Conservation (phyloP, 257 asterid species). For the Gynochthodes officinalis region DNA sequence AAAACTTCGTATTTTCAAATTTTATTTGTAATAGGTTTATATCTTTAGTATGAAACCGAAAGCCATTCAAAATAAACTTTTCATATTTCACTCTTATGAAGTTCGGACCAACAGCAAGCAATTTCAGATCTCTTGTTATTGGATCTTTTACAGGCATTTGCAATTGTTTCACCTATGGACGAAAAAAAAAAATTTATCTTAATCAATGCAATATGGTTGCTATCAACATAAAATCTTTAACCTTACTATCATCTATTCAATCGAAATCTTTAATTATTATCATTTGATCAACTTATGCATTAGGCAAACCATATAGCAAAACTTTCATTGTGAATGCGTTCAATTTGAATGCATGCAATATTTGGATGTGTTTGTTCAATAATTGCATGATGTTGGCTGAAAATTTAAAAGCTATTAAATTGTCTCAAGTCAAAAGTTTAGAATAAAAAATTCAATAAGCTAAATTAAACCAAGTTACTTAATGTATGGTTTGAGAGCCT, state of each 20-base stretch:
- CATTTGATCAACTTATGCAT: too few relatives aligned
- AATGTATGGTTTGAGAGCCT: not conserved
- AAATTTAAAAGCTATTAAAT: too few relatives aligned
- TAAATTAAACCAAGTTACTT: not conserved
- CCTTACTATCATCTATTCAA: too few relatives aligned
- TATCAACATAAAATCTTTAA: rapidly evolving
- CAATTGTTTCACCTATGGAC: not conserved
- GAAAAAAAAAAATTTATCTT: not conserved
- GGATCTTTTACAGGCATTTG: not conserved
- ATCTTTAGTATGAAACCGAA: not conserved
- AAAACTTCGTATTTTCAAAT: too few relatives aligned
- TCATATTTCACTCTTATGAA: not conserved
- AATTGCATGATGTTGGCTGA: not conserved
- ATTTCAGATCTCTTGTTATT: not conserved
- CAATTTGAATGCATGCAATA: not conserved
- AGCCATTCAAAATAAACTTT: not conserved
- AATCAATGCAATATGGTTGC: too few relatives aligned
- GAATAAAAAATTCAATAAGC: too few relatives aligned
- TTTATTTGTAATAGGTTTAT: too few relatives aligned
- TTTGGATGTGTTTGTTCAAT: not conserved
- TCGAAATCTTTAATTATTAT: too few relatives aligned
- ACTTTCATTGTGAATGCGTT: not conserved
- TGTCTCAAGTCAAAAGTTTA: not conserved
- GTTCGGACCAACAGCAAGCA: not conserved
- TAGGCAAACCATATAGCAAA: not conserved